Evolutionary conservation across 2,329 filamentous ascomycete genomes (phyloP).

Genomic region (Aspergillus intermedius): DNA sequence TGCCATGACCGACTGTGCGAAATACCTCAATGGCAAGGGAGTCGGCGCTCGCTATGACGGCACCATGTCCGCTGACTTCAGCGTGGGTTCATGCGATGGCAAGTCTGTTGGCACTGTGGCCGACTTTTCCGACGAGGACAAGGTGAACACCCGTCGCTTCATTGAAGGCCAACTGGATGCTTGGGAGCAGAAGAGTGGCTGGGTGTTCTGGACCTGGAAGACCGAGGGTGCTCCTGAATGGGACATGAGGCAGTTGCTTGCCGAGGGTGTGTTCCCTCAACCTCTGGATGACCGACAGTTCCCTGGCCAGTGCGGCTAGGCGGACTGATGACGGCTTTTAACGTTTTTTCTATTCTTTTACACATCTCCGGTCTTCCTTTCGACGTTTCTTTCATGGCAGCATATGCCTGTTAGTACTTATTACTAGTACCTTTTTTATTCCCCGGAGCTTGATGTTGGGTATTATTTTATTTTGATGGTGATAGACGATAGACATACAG

Average conservation of each 20-base stretch:
- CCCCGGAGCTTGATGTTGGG: neutral
- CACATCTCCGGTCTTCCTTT: neutral
- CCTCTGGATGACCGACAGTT: slow-evolving; percentile 29
- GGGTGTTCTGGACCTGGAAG: slow-evolving; percentile 48
- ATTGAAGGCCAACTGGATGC: slow-evolving; percentile 43
- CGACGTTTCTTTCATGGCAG: neutral
- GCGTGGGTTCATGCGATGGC: slow-evolving; percentile 50
- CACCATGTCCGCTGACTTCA: slow-evolving; percentile 41
- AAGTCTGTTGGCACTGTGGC: slow-evolving; percentile 46
- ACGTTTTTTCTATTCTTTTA: neutral
- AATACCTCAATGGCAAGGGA: slow-evolving; percentile 50
- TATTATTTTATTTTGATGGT: neutral
- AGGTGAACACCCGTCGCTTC: slow-evolving; percentile 35
- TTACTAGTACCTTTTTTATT: neutral
- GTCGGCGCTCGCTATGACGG: slow-evolving; percentile 55
- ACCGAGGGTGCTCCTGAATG: slow-evolving; percentile 45
- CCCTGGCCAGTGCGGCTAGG: slow-evolving; percentile 24
- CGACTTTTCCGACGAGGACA: slow-evolving; percentile 31
- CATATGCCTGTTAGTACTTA: neutral
- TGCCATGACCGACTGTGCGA: slow-evolving; percentile 57
- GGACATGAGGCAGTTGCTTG: slow-evolving; percentile 41
- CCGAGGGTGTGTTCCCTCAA: slow-evolving; percentile 44
- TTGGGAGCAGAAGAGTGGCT: slow-evolving; percentile 38
- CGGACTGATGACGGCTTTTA: neutral
- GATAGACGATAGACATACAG: neutral